Base-by-base conservation (phyloP, 192 early-diverging fungal species). In the Linnemannia exigua region DNA sequence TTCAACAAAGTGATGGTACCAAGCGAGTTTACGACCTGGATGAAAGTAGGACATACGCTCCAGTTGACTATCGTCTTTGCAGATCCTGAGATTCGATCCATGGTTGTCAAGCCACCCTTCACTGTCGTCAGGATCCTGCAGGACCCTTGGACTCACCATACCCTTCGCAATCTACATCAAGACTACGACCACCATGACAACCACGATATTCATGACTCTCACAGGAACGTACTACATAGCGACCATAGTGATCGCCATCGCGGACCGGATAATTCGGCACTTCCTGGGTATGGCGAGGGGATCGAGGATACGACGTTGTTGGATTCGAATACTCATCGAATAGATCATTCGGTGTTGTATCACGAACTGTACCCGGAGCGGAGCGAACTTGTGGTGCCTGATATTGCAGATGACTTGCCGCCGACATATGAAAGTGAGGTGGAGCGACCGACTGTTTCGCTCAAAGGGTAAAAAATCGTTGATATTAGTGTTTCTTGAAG, bases 31-130 rank as follows among this genome's bases (percentile, higher is more conserved):
- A 46, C 61, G 8, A 66, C 35, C 4, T 79, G 77, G 77, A 5
- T 72, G 33, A 71, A 67, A 51, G 28, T 79, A 9, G 70, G 33
- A 36, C 77, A 79, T 38, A 6, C 22, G 28, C 2, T 72, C 22
- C n/a, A 71, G 3, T 15, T 79, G 52, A 79, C 77, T 3, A 20
- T 79, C 37, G 12, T 71, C 20, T 79, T 79, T 63, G 69, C 54
- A n/a, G 77, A 72, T 19, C 54, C 71, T 1, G 33, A 19, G 5
- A 51, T 47, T 5, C 50, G 54, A 22, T 58, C 77, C 8, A 25
- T 79, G 69, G 54, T 72, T 33, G 70, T 72, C 9, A 79, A 79
- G 12, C 50, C 77, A 25, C 58, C 77, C 15, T 63, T 79, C 50
- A 54, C 41, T 7, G 41, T 72, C 20, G 54, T 35, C 15, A 48